Evolutionary conservation across 2,329 filamentous ascomycete species (phyloP).

Genomic region (Pseudogymnoascus sp.): DNA sequence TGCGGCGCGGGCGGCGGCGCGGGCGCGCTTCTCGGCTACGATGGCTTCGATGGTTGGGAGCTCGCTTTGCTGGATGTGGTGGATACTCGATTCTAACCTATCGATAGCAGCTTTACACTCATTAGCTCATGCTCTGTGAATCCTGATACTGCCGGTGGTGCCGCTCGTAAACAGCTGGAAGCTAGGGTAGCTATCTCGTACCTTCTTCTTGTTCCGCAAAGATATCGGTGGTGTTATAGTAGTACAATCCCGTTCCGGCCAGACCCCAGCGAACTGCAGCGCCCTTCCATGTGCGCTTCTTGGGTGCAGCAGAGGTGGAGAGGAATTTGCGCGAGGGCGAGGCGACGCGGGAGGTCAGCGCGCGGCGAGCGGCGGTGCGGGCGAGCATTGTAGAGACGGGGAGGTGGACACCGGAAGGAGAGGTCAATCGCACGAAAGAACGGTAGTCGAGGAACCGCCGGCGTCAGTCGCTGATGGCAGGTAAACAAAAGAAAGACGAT

Average conservation of each 20-base stretch:
- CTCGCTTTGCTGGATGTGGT: slow-evolving; percentile 38
- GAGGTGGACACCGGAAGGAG: not conserved
- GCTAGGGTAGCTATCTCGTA: slow-evolving; percentile 43
- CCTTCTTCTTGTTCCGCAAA: slow-evolving; percentile 77
- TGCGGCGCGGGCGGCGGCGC: slow-evolving; percentile 23
- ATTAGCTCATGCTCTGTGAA: slow-evolving; percentile 17
- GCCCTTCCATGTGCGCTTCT: slow-evolving; percentile 76
- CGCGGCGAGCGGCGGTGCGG: not conserved
- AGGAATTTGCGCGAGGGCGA: slow-evolving; percentile 39
- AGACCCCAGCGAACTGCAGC: slow-evolving; percentile 64
- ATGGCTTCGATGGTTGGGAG: slow-evolving; percentile 60
- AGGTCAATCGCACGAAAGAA: not conserved
- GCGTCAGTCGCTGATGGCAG: not conserved
- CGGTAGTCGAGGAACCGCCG: not conserved
- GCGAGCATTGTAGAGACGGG: slow-evolving; percentile 5
- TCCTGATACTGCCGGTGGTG: slow-evolving; percentile 42
- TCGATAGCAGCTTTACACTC: slow-evolving; percentile 24
- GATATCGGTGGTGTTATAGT: slow-evolving; percentile 81
- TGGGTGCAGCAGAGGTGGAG: slow-evolving; percentile 48
- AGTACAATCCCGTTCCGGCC: slow-evolving; percentile 73
- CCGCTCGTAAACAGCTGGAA: slow-evolving; percentile 23
- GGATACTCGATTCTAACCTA: slow-evolving; percentile 29
- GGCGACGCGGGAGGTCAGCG: slow-evolving; percentile 3
- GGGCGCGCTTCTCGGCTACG: slow-evolving; percentile 50
- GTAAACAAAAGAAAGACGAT: slow-evolving; percentile 4